A percentile compares a stretch with the other conserved stretches of the same genome.
phyloP scores from a whole-genome alignment of 2,329 filamentous ascomycete genomes.

The Anthostomella pinea region DNA sequence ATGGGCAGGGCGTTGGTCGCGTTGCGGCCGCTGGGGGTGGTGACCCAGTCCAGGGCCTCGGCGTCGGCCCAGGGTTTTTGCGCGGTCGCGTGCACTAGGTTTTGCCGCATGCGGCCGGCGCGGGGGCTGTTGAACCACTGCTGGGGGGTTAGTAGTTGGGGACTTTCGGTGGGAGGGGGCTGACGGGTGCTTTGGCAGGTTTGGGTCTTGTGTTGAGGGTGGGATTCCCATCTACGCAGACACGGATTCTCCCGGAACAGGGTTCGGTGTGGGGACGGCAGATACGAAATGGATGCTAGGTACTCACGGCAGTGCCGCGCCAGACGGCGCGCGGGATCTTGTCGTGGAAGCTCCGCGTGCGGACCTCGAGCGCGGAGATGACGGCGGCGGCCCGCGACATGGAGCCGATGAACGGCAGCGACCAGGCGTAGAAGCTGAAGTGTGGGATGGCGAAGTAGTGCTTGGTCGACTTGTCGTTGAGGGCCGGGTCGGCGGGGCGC shows the following conservation, averaged over 20 bases:
- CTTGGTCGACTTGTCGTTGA: constrained; percentile 11
- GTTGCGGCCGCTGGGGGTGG: constrained; percentile 25
- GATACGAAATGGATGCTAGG: too few species aligned
- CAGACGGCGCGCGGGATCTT: constrained; percentile 43
- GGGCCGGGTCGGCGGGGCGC: constrained; percentile 39
- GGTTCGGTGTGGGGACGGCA: too few species aligned
- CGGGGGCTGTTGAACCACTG: constrained; percentile 48
- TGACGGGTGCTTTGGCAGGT: too few species aligned
- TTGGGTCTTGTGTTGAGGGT: too few species aligned
- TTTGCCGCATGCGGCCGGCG: constrained; percentile 39
- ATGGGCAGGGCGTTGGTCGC: constrained; percentile 45
- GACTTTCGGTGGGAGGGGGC: too few species aligned
- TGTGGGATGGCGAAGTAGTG: constrained; percentile 51
- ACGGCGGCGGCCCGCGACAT: constrained; percentile 37
- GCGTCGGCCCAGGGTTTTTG: constrained; percentile 48
- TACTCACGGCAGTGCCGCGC: constrained; percentile 50
- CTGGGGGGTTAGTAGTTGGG: too few species aligned
- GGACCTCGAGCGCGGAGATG: constrained; percentile 37
- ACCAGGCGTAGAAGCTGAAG: constrained; percentile 56
- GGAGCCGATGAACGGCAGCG: constrained; percentile 47
- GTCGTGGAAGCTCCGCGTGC: constrained; percentile 6
- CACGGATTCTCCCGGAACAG: too few species aligned
- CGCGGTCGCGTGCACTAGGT: constrained; percentile 36
- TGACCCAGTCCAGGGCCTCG: constrained; percentile 37
- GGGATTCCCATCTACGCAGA: too few species aligned